Evolutionary conservation across 2,329 filamentous ascomycete species (phyloP), one percentile per base, ranked within the genome.

Genomic region (Talaromyces sp.): DNA sequence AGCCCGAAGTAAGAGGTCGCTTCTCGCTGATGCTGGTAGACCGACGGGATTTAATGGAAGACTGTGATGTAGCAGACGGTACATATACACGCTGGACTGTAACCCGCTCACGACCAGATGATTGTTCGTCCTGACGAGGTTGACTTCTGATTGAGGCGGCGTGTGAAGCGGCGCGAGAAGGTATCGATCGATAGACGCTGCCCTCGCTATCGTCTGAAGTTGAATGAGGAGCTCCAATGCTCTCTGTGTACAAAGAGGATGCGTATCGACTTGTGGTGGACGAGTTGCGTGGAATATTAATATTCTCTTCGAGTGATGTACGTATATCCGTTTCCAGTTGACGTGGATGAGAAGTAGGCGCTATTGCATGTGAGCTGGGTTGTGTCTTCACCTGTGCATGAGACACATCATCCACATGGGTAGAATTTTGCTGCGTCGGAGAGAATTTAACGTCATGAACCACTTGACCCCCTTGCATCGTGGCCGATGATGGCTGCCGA

Each of bases 21-120:
- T 71, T 77, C 47, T 77, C 78, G 65, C 75, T 71, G 62, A 78
- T 73, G 67, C 78, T 81, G 47, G 73, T 74, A 9, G 79, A 80
- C 22, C 78, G 75, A 63, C 74, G 75, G 35, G 77, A 68, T 59
- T 73, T 75, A 19, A 65, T 68, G 22, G 74, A 74, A 52, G 70
- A 66, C 63, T 69, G 68, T 25, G 72, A 75, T 52, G 70, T 70
- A 13, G 74, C 69, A 9, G 75, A 71, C n/a, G 70, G 68, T 52
- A 72, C 68, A 37, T 59, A 33, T 63, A 81, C 69, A 47, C 79
- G 76, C 66, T 81, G 79, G 57, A 81, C 78, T 37, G 73, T 75
- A 27, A 78, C 78, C 45, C 79, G 77, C 62, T 80, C 77, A 25
- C 69, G 70, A 17, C 65, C 70, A 8, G 71, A 64, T n/a, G 72